Conservation (phyloP, 768 basidiomycete species). For the Boletus coccyginus region DNA sequence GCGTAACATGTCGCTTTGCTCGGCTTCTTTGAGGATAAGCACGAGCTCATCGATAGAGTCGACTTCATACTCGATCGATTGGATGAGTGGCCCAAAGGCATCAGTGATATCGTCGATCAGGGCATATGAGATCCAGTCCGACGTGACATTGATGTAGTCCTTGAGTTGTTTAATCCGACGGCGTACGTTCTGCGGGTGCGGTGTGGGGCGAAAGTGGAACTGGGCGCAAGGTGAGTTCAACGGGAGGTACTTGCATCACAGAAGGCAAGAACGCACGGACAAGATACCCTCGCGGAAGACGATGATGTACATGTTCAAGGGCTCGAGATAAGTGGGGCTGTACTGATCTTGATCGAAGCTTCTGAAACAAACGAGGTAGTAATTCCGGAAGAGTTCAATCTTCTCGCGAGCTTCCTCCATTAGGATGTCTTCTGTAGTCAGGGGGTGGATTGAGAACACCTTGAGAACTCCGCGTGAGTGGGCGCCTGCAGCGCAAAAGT, state of each 20-base stretch:
- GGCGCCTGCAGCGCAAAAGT: not conserved
- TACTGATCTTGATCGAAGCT: constrained; percentile 99
- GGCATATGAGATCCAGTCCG: constrained; percentile 99
- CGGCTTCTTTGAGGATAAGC: constrained; percentile 73
- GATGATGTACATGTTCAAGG: constrained; percentile 99
- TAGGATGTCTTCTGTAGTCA: constrained; percentile 98
- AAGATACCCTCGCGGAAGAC: constrained; percentile 97
- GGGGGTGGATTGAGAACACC: constrained; percentile 96
- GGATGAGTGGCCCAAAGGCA: constrained; percentile 97
- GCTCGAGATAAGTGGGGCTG: constrained; percentile 95
- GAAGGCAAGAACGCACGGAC: constrained; percentile 56
- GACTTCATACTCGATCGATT: constrained; percentile 98
- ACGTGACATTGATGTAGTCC: constrained; percentile 98
- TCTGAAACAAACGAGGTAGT: constrained; percentile 98
- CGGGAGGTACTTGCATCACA: not conserved
- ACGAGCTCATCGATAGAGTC: constrained; percentile 99
- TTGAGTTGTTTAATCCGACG: constrained; percentile 98
- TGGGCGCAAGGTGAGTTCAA: constrained; percentile 28
- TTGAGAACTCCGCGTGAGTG: constrained; percentile 30
- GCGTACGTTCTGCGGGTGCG: constrained; percentile 97
- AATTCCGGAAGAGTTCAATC: constrained; percentile 98
- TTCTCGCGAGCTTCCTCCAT: constrained; percentile 99
- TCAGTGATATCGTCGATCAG: constrained; percentile 99
- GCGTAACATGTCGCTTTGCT: constrained; percentile 94
- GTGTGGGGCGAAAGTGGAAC: constrained; percentile 98